Base-by-base conservation (phyloP, 2,329 filamentous ascomycete species). In the Aspergillus uvarum region DNA sequence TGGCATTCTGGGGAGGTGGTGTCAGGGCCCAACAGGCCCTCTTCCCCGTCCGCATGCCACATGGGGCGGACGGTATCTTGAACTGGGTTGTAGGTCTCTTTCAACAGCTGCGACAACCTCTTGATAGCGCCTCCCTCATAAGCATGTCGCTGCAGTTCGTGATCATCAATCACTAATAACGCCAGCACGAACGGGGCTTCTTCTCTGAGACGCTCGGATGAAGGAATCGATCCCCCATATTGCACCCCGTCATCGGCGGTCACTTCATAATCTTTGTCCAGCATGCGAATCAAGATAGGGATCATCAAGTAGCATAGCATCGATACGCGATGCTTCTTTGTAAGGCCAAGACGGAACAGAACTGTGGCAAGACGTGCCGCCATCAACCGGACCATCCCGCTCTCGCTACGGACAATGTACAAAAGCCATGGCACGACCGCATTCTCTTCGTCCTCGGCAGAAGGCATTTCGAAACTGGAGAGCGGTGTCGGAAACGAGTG, bases 111-210 rank as follows among this genome's bases (percentile, higher is more conserved):
- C 14, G 87, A 84, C 16, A 91, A 78, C 56, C 82, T 82, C 56
- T 84, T 84, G 56, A 90, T 82, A 11, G 85, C 84, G 57, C 81
- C 81, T 50, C 85, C 85, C 61, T 97, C 91, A 48, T 88, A 89
- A 0, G 92, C 92, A 42, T 91, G 88, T 68, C 88, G 90, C 75
- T 98, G 94, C 56, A 98, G 81, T 60, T 85, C 83, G 61, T 89
- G 86, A 72, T 88, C 92, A 69, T 95, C 91, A 26, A 87, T 86
- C 19, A 96, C 87, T 44, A 98, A 81, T 50, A 88, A 86, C 16
- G 92, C 91, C 57, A 98, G 81, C 11, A 96, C 84, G 1, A 86
- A 83, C 7, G 93, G 91, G 2, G 90, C 87, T 63, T 86, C 85
- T 72, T 94, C 90, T 58, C 87, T 81, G 12, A 92, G 81, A 8